Evolutionary conservation across 768 basidiomycete genomes (phyloP).

Genomic region (Atractiella rhizophila): DNA sequence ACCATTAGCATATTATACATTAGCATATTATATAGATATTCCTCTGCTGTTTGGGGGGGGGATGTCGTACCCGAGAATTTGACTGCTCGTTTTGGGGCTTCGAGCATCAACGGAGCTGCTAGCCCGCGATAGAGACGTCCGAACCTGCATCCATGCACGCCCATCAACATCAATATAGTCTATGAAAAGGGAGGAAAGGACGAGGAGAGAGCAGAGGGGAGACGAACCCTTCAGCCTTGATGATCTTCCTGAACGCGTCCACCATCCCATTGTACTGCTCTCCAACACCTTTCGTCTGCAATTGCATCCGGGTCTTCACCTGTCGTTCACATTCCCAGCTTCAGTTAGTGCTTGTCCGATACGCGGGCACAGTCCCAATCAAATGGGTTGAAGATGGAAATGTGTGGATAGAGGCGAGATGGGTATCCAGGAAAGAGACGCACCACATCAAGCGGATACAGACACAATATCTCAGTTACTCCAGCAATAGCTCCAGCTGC

Average conservation of each 20-base stretch:
- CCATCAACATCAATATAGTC: not conserved
- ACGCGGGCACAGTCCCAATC: not conserved
- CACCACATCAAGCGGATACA: constrained; percentile 61
- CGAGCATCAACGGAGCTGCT: constrained; percentile 77
- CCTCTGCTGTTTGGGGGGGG: not conserved
- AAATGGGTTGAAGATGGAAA: constrained; percentile 35
- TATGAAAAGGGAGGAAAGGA: not conserved
- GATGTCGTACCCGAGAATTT: constrained; percentile 35
- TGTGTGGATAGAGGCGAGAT: constrained; percentile 14
- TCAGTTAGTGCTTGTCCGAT: not conserved
- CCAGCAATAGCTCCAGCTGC: constrained; percentile 90
- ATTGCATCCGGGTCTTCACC: constrained; percentile 97
- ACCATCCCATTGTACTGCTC: constrained; percentile 36
- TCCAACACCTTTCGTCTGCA: constrained; percentile 56
- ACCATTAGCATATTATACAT: not conserved
- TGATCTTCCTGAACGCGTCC: constrained; percentile 54
- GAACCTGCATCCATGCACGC: constrained; percentile 25
- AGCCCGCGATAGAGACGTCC: constrained; percentile 82
- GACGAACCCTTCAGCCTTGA: constrained; percentile 66
- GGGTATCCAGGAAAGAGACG: not conserved
- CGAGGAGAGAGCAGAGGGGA: constrained; percentile 13
- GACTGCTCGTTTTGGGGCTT: constrained; percentile 93
- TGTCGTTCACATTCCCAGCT: constrained; percentile 20
- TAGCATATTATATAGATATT: not conserved
- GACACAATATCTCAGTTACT: constrained; percentile 32